Evolutionary conservation across 805 yeast genomes (phyloP), one percentile per base, ranked within the genome.

Genomic region (Metschnikowia peoriensis): DNA sequence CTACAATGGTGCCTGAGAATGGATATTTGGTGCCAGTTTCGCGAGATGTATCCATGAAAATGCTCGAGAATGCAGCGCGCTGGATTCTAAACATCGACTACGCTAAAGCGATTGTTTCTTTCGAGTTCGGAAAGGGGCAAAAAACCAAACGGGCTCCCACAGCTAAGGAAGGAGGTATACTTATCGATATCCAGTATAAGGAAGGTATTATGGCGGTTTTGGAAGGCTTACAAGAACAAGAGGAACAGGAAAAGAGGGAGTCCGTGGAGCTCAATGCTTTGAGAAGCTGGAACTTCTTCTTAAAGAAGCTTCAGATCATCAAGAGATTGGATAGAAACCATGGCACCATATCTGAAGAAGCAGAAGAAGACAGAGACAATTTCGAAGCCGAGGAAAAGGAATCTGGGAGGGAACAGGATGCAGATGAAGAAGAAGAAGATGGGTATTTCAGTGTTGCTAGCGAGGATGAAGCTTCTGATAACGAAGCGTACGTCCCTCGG

Each of bases 71-170:
- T 45, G 97, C 98, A 0, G 96, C 96, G 0, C 79, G 79, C 52
- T 49, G 58, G 37, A 63, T 83, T 0, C 61, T 92, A 10, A 82
- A 80, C 0, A 77, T 93, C 7, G 96, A 89, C 58, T 90, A 77
- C 71, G 97, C 96, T 0, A 85, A 83, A 45, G 98, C 97, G 0
- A 92, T 91, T 1, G 85, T 86, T 2, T 89, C 92, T 0, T 93
- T 94, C 70, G 94, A 89, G 51, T 94, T 88, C 68, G 67, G 66
- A 8, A 47, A 55, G 29, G 52, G 53, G 11, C 58, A 54, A 38
- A 48, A 76, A 29, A 67, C 70, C 41, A 65, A 75, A 41, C 63
- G 63, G 35, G 58, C 64, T 1, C 84, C 87, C 0, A 84, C 82
- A 10, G 93, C 96, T 0, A 73, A 75, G 49, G 78, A 83, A 41